Evolutionary conservation across 2,329 filamentous ascomycete genomes (phyloP).

Genomic region (Penicillium hordei): DNA sequence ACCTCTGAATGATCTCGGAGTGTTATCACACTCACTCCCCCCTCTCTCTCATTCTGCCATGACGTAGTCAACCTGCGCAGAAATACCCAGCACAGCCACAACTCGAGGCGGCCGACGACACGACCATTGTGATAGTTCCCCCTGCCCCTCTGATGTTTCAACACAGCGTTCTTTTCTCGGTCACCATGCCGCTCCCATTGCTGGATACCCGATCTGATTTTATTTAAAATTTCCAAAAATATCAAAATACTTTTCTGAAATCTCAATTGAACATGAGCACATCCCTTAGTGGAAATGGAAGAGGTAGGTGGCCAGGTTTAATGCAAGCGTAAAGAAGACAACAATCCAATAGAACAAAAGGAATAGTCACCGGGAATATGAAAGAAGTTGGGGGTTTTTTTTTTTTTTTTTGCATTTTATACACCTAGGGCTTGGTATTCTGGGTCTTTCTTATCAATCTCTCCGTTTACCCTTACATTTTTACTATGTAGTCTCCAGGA

Average conservation of each 20-base stretch:
- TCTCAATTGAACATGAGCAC: neutral
- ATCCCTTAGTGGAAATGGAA: neutral
- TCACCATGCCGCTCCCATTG: constrained; percentile 22
- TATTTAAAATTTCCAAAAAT: constrained; percentile 10
- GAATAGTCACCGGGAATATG: neutral
- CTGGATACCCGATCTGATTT: constrained; percentile 39
- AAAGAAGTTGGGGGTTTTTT: neutral
- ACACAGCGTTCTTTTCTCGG: constrained; percentile 26
- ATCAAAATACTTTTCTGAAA: neutral
- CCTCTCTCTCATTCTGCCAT: constrained; percentile 11
- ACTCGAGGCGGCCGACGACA: constrained; percentile 8
- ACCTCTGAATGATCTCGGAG: neutral
- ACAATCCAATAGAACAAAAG: neutral
- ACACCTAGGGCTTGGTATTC: neutral
- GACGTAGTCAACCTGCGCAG: constrained; percentile 28
- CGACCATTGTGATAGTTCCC: constrained; percentile 6
- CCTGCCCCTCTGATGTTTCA: constrained; percentile 24
- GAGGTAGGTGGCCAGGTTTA: neutral
- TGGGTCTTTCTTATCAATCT: neutral
- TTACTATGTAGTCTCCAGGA: no score
- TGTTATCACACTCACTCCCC: neutral
- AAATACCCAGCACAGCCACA: constrained; percentile 13
- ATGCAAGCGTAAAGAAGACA: neutral
- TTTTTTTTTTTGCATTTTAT: neutral
- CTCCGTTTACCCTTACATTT: neutral